Percentiles rank a stretch among this genome's conserved stretches.
Conservation (phyloP, 176 grass and related monocot species). For the Triticum monococcum region DNA sequence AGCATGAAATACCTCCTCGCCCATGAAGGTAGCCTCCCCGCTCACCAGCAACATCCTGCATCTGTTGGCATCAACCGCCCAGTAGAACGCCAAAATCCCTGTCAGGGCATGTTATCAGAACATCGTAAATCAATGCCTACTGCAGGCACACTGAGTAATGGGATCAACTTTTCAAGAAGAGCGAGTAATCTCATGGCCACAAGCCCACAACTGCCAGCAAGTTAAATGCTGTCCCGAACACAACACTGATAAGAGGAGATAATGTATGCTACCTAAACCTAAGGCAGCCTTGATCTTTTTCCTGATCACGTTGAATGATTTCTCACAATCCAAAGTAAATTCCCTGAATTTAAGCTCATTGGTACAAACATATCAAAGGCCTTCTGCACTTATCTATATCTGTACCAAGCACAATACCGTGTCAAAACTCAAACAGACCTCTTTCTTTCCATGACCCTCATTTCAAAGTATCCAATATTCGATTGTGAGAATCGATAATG, state of each 20-base stretch:
- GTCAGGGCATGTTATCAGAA: conserved; percentile 99
- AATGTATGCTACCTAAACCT: conserved; percentile 5
- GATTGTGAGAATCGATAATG: neutral
- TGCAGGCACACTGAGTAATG: neutral
- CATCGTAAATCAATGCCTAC: conserved; percentile 1
- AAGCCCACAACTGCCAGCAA: neutral
- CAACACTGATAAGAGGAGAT: neutral
- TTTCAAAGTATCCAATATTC: neutral
- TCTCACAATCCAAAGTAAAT: neutral
- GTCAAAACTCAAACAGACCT: neutral
- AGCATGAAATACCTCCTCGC: conserved; percentile 73
- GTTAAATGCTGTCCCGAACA: neutral
- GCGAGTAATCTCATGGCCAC: neutral
- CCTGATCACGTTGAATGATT: neutral
- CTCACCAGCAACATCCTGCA: conserved; percentile 99
- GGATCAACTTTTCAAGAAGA: neutral
- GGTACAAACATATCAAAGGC: conserved; percentile 9
- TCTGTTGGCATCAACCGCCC: conserved; percentile 74
- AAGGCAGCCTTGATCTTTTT: neutral
- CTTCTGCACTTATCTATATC: neutral
- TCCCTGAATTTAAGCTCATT: neutral
- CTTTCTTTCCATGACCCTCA: neutral
- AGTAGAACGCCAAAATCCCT: conserved; percentile 89
- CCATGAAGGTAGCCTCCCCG: conserved; percentile 97
- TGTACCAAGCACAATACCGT: neutral